Base-by-base conservation (phyloP, 2,329 filamentous ascomycete species). In the Akanthomyces dipterigenus region DNA sequence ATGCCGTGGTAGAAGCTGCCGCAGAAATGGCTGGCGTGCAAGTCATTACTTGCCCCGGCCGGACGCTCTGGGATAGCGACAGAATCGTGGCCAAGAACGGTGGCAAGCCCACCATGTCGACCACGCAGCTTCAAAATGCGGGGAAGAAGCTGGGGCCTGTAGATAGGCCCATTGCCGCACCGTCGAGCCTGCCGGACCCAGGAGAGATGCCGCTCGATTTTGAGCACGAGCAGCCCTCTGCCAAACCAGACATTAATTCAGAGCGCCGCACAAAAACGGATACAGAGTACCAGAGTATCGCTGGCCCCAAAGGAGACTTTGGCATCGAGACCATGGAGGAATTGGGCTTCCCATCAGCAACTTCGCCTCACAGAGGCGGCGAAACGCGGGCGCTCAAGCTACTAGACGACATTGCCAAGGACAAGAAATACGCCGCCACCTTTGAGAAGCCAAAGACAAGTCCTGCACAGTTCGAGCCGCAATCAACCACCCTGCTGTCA, bases 391-490 rank as follows among this genome's bases (percentile, higher is more conserved):
- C 88, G 0, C 73, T 92, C 3, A 70, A 79, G 64, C 76, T 76
- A 34, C 79, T 93, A 1, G 76, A 81, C 9, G 73, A 80, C 3
- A 83, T 90, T 36, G 80, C 89, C 62, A 74, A 78, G 2, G 76
- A 91, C 64, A 79, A 83, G 62, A 78, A 83, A 58, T 92, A 90
- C 70, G 86, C 85, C 0, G 88, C 86, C 1, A 90, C 85, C 0
- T 93, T 93, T 67, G 82, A 87, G 68, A 93, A 93, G 70, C 89
- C 89, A 1, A 85, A 86, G 62, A 91, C 88, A 0, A 89, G 86
- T 40, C 89, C 89, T 0, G 88, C 89, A 2, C 87, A 83, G 3
- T 91, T 92, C 66, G 81, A 85, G 42, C 89, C 88, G 0, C 87
- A 88, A 69, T 82, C 87, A 0, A 92, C 89, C 0, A 91, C 88